A percentile compares a stretch with the other conserved stretches of the same genome.
Conservation (phyloP, 306 rosid genomes). For the Lotus japonicus region DNA sequence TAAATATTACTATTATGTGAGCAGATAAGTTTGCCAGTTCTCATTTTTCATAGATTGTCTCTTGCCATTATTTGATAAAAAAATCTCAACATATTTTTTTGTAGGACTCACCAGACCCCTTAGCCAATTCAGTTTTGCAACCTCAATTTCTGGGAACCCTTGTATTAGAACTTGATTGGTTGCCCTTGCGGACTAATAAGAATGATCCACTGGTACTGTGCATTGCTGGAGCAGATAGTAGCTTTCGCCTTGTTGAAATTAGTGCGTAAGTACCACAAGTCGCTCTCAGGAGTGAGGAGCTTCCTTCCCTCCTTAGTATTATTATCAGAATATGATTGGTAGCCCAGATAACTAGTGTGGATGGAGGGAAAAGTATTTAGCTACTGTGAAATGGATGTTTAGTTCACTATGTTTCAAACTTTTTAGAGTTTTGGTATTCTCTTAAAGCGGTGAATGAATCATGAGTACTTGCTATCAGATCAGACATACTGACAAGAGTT, state of each 20-base stretch:
- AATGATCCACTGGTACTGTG: conserved; percentile 83
- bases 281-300: conserved; percentile 17
- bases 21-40: conserved; percentile 15
- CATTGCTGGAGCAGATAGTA: conserved; percentile 98
- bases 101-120: conserved; percentile 92
- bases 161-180: conserved; percentile 96
- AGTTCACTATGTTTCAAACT: neutral
- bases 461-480: conserved; percentile 7
- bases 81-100: conserved; percentile 5
- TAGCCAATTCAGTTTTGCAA: conserved; percentile 87
- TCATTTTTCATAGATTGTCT: neutral
- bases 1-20: conserved; percentile 6
- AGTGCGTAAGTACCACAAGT: conserved; percentile 46
- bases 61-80: conserved; percentile 6
- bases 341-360: neutral
- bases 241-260: conserved; percentile 85
- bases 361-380: conserved; percentile 5
- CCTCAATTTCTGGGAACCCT: conserved; percentile 93
- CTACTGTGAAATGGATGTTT: conserved; percentile 7
- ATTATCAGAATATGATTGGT: neutral
- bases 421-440: neutral
- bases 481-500: neutral
- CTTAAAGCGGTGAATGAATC: conserved; percentile 10
- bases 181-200: conserved; percentile 81
- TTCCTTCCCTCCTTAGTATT: neutral